These are phyloP conservation scores for Pleurotus citrinopileatus DNA, from an alignment of 768 basidiomycete species.

Conservation along the genomic window DNA sequence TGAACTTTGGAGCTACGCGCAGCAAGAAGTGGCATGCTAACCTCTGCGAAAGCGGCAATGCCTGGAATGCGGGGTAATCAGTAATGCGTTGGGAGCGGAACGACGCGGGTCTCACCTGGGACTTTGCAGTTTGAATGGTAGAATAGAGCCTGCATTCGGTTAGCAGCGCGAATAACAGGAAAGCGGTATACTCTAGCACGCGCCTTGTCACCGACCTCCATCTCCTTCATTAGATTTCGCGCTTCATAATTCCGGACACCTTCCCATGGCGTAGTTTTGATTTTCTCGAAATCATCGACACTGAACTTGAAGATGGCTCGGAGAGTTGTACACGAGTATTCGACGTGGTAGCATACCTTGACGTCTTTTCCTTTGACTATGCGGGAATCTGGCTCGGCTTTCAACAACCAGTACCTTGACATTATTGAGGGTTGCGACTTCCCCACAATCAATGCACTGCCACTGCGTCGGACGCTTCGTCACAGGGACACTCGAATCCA, in stretches of 20 bases:
- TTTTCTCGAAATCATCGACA: slow-evolving; percentile 79
- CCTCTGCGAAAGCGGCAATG: slow-evolving; percentile 81
- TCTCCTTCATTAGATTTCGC: slow-evolving; percentile 79
- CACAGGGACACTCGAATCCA: too few species aligned
- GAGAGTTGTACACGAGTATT: neutral
- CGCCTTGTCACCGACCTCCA: slow-evolving; percentile 75
- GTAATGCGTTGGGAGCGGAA: neutral
- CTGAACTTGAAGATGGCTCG: slow-evolving; percentile 54
- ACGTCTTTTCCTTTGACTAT: slow-evolving; percentile 86
- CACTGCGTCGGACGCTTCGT: too few species aligned
- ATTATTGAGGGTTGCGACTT: neutral
- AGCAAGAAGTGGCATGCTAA: slow-evolving; percentile 23
- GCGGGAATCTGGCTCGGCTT: slow-evolving; percentile 84
- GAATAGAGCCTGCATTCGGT: slow-evolving; percentile 64
- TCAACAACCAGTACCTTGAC: slow-evolving; percentile 64
- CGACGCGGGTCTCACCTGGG: slow-evolving; percentile 52
- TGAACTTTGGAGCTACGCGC: neutral
- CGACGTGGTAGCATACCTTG: slow-evolving; percentile 43
- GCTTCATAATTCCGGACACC: slow-evolving; percentile 87
- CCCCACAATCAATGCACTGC: neutral
- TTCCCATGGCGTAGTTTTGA: slow-evolving; percentile 76
- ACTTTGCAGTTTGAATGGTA: slow-evolving; percentile 87
- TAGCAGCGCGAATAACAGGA: neutral
- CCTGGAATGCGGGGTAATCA: slow-evolving; percentile 34
- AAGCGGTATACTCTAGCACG: too few species aligned